Evolutionary conservation across 1,139 yeast genomes (phyloP).

Genomic region (Candida gigantensis): DNA sequence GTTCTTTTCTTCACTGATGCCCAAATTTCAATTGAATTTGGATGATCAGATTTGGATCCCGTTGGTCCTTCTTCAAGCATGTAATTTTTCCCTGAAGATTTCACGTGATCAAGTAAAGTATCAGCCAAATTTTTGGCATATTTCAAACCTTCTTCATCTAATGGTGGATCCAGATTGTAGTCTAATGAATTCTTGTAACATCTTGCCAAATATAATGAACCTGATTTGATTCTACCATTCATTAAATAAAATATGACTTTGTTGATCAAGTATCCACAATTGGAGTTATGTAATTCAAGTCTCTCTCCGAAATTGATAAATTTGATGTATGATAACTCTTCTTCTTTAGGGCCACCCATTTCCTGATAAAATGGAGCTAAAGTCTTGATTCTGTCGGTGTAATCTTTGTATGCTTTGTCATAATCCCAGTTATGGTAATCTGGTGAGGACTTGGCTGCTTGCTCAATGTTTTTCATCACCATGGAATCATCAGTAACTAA

Average conservation of each 20-base stretch:
- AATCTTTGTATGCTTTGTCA: slow-evolving; percentile 61
- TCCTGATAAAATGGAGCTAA: slow-evolving; percentile 55
- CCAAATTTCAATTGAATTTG: slow-evolving; percentile 73
- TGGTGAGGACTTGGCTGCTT: slow-evolving; percentile 85
- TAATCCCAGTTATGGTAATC: slow-evolving; percentile 80
- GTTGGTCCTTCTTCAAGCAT: slow-evolving; percentile 39
- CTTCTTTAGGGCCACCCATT: slow-evolving; percentile 50
- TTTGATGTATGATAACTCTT: slow-evolving; percentile 69
- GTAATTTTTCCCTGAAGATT: slow-evolving; percentile 31
- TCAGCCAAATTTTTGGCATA: slow-evolving; percentile 51
- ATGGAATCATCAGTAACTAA: slow-evolving; percentile 73
- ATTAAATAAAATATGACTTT: slow-evolving; percentile 87
- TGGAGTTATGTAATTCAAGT: slow-evolving; percentile 75
- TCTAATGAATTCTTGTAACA: slow-evolving; percentile 66
- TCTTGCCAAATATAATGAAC: slow-evolving; percentile 86
- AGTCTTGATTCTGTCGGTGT: slow-evolving; percentile 51
- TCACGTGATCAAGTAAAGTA: slow-evolving; percentile 39
- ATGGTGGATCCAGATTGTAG: slow-evolving; percentile 61
- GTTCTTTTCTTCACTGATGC: slow-evolving; percentile 88
- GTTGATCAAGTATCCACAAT: slow-evolving; percentile 84
- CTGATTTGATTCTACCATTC: slow-evolving; percentile 82
- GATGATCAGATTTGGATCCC: slow-evolving; percentile 50
- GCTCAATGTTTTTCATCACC: slow-evolving; percentile 69
- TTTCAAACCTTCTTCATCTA: slow-evolving; percentile 57
- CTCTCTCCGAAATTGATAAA: slow-evolving; percentile 90